phyloP scores from a whole-genome alignment of 140 eudicot species.

The Cichorium intybus region DNA sequence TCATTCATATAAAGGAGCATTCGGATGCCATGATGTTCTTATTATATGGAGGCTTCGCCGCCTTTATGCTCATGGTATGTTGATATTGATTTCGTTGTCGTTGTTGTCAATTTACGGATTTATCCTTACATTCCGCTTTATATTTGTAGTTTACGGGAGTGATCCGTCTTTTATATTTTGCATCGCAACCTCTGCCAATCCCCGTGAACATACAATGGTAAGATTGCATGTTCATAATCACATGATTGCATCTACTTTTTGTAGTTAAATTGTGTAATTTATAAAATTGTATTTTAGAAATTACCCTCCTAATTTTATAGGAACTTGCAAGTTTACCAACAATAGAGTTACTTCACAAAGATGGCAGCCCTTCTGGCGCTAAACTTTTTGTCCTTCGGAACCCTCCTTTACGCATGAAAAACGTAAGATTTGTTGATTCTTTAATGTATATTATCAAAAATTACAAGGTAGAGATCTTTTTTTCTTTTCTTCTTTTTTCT shows the following conservation, averaged over 20 bases:
- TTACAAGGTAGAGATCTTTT: slow-evolving; percentile 14
- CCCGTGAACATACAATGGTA: slow-evolving; percentile 87
- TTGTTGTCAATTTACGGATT: not conserved
- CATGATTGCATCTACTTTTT: not conserved
- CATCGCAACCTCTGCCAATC: slow-evolving; percentile 96
- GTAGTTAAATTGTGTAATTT: too few species aligned
- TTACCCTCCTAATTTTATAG: too few species aligned
- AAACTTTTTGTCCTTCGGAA: slow-evolving; percentile 87
- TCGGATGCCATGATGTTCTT: slow-evolving; percentile 93
- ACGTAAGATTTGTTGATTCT: slow-evolving; percentile 41
- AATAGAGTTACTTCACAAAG: slow-evolving; percentile 74
- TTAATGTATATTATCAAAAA: not conserved
- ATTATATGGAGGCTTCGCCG: slow-evolving; percentile 82
- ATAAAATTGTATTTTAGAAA: too few species aligned
- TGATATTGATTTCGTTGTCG: too few species aligned
- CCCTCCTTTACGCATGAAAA: slow-evolving; percentile 73
- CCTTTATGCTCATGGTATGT: slow-evolving; percentile 85
- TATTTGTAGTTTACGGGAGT: slow-evolving; percentile 80
- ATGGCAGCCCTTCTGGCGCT: slow-evolving; percentile 95
- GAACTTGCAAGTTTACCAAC: slow-evolving; percentile 66
- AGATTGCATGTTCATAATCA: slow-evolving; percentile 21
- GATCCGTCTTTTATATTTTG: slow-evolving; percentile 86
- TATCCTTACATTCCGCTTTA: not conserved
- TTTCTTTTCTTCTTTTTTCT: slow-evolving; percentile 9
- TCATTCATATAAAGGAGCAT: slow-evolving; percentile 90